Percentiles rank a stretch among this genome's conserved stretches.
Conservation (phyloP, 2,329 filamentous ascomycete genomes). For the Neofusicoccum sp. region DNA sequence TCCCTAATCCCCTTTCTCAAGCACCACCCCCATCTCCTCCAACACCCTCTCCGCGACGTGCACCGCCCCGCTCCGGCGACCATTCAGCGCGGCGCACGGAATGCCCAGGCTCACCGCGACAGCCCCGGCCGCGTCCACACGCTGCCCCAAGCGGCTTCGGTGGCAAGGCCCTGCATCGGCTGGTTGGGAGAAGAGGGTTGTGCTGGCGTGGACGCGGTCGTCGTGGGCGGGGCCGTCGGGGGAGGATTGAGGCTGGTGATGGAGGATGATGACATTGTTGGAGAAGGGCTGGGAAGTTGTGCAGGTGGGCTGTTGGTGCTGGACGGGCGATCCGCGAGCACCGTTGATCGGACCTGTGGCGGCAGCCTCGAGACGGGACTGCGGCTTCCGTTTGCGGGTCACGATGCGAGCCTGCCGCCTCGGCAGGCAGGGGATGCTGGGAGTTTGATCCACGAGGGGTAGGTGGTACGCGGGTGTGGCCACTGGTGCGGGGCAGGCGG, state of each 20-base stretch:
- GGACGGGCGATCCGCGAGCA: too few species aligned
- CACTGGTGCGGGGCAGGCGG: neutral
- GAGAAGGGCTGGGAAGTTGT: too few species aligned
- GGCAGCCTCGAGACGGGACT: too few species aligned
- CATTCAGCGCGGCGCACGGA: slow-evolving; percentile 59
- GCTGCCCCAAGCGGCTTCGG: slow-evolving; percentile 63
- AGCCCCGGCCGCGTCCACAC: slow-evolving; percentile 61
- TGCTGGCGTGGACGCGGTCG: slow-evolving; percentile 54
- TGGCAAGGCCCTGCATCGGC: slow-evolving; percentile 62
- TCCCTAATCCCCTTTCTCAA: slow-evolving; percentile 26
- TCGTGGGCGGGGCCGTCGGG: slow-evolving; percentile 64
- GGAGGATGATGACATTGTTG: too few species aligned
- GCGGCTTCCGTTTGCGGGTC: too few species aligned
- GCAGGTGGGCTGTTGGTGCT: too few species aligned
- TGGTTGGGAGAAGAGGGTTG: slow-evolving; percentile 55
- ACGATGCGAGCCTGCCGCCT: too few species aligned
- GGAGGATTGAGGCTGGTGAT: neutral
- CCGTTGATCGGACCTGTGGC: too few species aligned
- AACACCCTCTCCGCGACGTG: slow-evolving; percentile 55
- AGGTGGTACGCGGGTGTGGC: neutral
- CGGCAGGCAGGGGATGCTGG: neutral
- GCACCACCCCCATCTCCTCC: slow-evolving; percentile 46
- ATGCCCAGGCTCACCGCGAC: slow-evolving; percentile 62
- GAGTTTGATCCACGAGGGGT: slow-evolving; percentile 9
- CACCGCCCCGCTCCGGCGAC: slow-evolving; percentile 56